phyloP scores from a whole-genome alignment of 495 filamentous ascomycete genomes.

The Polyplosphaeria fusca region DNA sequence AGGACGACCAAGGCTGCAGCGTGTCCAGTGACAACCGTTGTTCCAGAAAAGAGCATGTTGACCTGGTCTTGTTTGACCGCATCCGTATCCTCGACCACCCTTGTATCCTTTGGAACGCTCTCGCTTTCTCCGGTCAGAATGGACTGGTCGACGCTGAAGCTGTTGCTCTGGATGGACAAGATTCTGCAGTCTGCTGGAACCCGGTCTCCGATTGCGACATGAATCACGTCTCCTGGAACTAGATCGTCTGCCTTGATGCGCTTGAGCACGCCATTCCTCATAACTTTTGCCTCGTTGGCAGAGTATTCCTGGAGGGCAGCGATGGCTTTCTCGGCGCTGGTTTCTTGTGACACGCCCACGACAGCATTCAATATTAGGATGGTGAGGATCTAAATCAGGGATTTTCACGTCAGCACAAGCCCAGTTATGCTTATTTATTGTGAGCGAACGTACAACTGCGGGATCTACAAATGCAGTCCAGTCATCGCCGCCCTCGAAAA shows the following conservation, averaged over 20 bases:
- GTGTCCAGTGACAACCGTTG: conserved; percentile 91
- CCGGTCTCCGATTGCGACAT: conserved; percentile 85
- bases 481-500: conserved; percentile 88
- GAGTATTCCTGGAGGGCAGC: conserved; percentile 98
- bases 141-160: conserved; percentile 91
- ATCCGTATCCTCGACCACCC: conserved; percentile 65
- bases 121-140: conserved; percentile 98
- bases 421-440: background rate
- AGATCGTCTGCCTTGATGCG: conserved; percentile 89
- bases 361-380: conserved; percentile 96
- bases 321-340: conserved; percentile 97
- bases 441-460: conserved; percentile 65
- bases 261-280: conserved; percentile 71
- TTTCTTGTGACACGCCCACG: conserved; percentile 97
- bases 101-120: conserved; percentile 83
- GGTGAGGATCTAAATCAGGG: conserved; percentile 74
- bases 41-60: conserved; percentile 98
- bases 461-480: conserved; percentile 99
- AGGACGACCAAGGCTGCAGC: conserved; percentile 89
- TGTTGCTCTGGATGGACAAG: conserved; percentile 91
- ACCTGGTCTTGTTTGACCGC: conserved; percentile 96
- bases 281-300: conserved; percentile 92
- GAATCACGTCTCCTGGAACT: conserved; percentile 91
- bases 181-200: conserved; percentile 96
- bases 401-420: conserved; percentile 8